Evolutionary conservation across 208 protist species (phyloP).

Genomic region (Lotmaria passim): DNA sequence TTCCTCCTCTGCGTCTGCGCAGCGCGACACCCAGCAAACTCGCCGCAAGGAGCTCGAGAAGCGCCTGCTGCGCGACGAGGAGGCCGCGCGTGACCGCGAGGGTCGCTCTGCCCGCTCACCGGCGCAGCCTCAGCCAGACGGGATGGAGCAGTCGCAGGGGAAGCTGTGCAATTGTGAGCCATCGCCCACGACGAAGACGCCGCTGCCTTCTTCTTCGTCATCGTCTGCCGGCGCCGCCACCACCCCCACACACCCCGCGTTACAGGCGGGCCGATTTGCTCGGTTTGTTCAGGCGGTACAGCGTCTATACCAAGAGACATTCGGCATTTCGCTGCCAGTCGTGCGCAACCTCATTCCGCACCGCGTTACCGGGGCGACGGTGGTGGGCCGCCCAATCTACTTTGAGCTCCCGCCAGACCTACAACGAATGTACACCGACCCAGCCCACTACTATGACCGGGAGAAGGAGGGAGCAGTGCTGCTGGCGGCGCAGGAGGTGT

Average conservation of each 20-base stretch:
- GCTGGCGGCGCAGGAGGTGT: slow-evolving; percentile 41
- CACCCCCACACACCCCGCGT: neutral
- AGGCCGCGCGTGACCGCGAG: slow-evolving; percentile 8
- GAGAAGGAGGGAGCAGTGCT: slow-evolving; percentile 37
- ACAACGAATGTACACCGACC: slow-evolving; percentile 40
- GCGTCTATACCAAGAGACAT: slow-evolving; percentile 45
- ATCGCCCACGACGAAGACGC: neutral
- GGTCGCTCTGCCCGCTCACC: neutral
- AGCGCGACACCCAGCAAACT: neutral
- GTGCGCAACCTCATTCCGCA: slow-evolving; percentile 57
- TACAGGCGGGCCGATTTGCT: neutral
- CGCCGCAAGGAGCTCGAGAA: neutral
- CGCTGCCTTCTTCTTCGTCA: neutral
- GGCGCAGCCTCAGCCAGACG: neutral
- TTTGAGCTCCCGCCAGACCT: slow-evolving; percentile 39
- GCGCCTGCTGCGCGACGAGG: slow-evolving; percentile 18
- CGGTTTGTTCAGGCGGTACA: slow-evolving; percentile 33
- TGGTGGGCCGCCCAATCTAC: slow-evolving; percentile 61
- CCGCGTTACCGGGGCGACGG: slow-evolving; percentile 39
- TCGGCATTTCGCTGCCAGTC: slow-evolving; percentile 61
- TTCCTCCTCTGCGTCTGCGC: neutral
- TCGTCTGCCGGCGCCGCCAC: no score
- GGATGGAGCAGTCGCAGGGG: neutral
- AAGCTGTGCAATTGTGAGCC: neutral
- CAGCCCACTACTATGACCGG: slow-evolving; percentile 32